Evolutionary conservation across 345 rosid species (phyloP), one percentile per base, ranked within the genome.

Genomic region (Camelina hispida): DNA sequence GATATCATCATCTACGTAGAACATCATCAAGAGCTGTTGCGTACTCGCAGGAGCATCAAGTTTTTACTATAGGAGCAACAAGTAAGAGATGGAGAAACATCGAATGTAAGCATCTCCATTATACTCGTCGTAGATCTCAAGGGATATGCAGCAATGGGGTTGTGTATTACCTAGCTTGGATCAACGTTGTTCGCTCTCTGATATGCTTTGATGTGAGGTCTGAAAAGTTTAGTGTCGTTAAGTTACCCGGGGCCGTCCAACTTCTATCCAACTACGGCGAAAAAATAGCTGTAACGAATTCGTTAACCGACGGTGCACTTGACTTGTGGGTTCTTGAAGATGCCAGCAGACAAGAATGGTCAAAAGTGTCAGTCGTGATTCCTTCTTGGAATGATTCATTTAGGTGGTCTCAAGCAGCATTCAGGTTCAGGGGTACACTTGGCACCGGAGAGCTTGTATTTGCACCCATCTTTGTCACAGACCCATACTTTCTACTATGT

Each of bases 311-410:
- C 2, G 15, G 40, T 23, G 8, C 7, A 25, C 2, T 30, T 9
- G 9, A 23, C 14, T 46, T 64, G 22, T 64, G 42, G 53, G 25
- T 64, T 64, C 14, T 64, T 5, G 69, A 64, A 16, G 55, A 64
- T 30, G 42, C 25, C 1, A 16, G 4, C 15, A 46, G 47, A 64
- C n/a, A 46, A 46, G n/a, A 28, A 62, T 62, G 66, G 66, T 62
- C 35, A 20, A 40, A 62, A 22, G 0, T 40, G 23, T 6, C 18
- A 10, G 2, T 23, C 51, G 4, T 42, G 34, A 2, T 7, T 62
- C 13, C 18, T 43, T 0, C 0, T 42, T 22, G 16, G 50, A 6
- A 1, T 23, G 6, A 37, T 4, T 42, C 4, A 1, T 13, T 4
- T 3, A 10, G 2, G 15, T 4, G 2, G 4, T 12, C 2, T 9